A percentile compares a stretch with the other conserved stretches of the same genome.
Evolutionary conservation across 2,329 filamentous ascomycete species (phyloP).

Genomic region (Apiospora malaysiana): DNA sequence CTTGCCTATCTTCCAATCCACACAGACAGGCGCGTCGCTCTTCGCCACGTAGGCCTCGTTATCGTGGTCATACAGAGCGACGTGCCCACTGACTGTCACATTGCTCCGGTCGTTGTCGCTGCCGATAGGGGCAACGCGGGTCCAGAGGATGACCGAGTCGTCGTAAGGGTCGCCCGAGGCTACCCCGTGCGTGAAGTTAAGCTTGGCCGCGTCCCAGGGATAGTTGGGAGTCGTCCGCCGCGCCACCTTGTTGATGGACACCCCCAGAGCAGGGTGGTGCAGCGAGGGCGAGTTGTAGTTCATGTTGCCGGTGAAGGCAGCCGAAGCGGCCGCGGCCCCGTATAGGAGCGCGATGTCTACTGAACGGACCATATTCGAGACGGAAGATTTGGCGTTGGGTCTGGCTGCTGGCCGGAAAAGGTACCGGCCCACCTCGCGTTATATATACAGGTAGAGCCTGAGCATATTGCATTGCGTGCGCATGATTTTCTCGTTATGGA

Average conservation of each 20-base stretch:
- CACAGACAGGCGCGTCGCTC: slow-evolving; percentile 67
- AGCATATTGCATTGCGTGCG: not conserved
- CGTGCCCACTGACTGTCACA: slow-evolving; percentile 45
- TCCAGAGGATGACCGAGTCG: slow-evolving; percentile 61
- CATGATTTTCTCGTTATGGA: not conserved
- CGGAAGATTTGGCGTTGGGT: not conserved
- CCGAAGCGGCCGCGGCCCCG: slow-evolving; percentile 28
- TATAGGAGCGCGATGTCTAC: slow-evolving; percentile 25
- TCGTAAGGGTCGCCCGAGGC: slow-evolving; percentile 55
- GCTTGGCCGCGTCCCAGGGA: slow-evolving; percentile 49
- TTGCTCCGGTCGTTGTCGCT: slow-evolving; percentile 54
- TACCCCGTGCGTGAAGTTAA: slow-evolving; percentile 67
- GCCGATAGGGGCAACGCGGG: slow-evolving; percentile 45
- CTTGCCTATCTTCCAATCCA: slow-evolving; percentile 66
- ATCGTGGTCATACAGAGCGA: slow-evolving; percentile 49
- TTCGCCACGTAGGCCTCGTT: slow-evolving; percentile 51
- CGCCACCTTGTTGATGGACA: slow-evolving; percentile 62
- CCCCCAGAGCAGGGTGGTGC: slow-evolving; percentile 63
- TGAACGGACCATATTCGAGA: slow-evolving; percentile 29
- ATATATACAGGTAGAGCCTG: not conserved
- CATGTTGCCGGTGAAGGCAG: slow-evolving; percentile 50
- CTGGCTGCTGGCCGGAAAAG: not conserved
- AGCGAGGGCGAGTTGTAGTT: slow-evolving; percentile 67
- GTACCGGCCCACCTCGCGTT: not conserved
- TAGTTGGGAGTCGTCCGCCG: slow-evolving; percentile 56